phyloP scores from a whole-genome alignment of 73 alveolate genomes.

The Tetrahymena malaccensis region DNA sequence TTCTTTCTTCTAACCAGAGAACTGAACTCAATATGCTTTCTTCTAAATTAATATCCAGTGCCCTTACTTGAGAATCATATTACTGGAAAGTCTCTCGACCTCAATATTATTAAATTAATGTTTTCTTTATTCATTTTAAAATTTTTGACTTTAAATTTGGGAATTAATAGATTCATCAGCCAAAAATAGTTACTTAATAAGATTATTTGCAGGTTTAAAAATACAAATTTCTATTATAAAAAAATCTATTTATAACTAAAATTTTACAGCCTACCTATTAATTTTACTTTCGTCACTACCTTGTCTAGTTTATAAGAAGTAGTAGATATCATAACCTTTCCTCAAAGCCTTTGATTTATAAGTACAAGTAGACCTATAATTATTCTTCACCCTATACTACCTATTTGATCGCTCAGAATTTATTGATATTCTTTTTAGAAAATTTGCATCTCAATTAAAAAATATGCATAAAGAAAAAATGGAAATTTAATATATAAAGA shows the following conservation, averaged over 20 bases:
- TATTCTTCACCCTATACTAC: not conserved
- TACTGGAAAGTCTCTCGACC: not conserved
- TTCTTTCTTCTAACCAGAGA: not conserved
- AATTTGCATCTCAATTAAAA: too few species aligned
- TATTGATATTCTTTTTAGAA: too few species aligned
- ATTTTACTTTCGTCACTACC: not conserved
- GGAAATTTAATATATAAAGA: too few species aligned
- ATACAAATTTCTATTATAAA: too few species aligned
- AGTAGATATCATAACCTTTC: not conserved
- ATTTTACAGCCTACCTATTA: not conserved
- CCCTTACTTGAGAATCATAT: not conserved
- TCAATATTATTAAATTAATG: too few species aligned
- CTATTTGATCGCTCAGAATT: not conserved
- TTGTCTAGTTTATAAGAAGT: not conserved
- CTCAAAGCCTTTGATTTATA: too few species aligned
- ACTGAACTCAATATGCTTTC: not conserved
- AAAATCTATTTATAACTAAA: not conserved
- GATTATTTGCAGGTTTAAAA: not conserved
- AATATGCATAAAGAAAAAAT: too few species aligned
- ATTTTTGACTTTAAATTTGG: too few species aligned
- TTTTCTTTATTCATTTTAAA: not conserved
- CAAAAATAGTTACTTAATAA: not conserved
- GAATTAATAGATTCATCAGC: not conserved
- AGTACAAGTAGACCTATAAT: not conserved
- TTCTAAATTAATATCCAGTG: not conserved